phyloP scores from a whole-genome alignment of 2,329 filamentous ascomycete genomes.

The Zasmidium angulare region DNA sequence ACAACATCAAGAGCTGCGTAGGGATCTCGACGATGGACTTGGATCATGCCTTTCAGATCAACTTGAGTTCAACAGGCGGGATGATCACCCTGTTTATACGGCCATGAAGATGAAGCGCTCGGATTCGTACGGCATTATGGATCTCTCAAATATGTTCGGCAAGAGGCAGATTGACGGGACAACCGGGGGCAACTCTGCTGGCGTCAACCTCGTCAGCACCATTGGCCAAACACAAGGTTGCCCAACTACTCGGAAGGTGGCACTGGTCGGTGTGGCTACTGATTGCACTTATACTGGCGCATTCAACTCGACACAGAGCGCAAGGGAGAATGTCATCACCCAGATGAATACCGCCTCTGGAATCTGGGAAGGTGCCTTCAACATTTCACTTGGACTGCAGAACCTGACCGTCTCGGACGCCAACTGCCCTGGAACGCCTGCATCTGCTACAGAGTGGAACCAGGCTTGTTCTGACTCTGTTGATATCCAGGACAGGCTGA shows the following conservation, averaged over 20 bases:
- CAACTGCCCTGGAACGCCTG: conserved; percentile 70
- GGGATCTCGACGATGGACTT: conserved; percentile 16
- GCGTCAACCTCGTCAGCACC: conserved; percentile 72
- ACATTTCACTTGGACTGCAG: conserved; percentile 86
- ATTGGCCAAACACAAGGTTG: conserved; percentile 86
- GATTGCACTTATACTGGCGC: conserved; percentile 82
- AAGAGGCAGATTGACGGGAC: conserved; percentile 67
- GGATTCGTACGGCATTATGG: conserved; percentile 60
- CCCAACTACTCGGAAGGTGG: conserved; percentile 85
- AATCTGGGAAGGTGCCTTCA: conserved; percentile 88
- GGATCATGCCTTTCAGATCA: conserved; percentile 67
- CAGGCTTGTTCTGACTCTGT: conserved; percentile 63
- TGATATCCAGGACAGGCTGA: conserved; percentile 75
- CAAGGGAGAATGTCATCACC: conserved; percentile 73
- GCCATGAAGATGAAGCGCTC: conserved; percentile 52
- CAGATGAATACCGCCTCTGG: conserved; percentile 84
- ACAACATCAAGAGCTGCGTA: conserved; percentile 63
- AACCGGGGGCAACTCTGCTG: conserved; percentile 71
- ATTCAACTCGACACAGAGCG: conserved; percentile 66
- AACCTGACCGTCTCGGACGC: conserved; percentile 77
- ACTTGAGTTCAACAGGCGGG: conserved; percentile 75
- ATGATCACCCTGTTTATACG: conserved; percentile 65
- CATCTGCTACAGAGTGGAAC: conserved; percentile 78
- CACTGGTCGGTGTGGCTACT: conserved; percentile 85
- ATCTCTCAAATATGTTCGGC: conserved; percentile 64